phyloP scores from a whole-genome alignment of 768 basidiomycete species.

The Amanita subjunquillea region DNA sequence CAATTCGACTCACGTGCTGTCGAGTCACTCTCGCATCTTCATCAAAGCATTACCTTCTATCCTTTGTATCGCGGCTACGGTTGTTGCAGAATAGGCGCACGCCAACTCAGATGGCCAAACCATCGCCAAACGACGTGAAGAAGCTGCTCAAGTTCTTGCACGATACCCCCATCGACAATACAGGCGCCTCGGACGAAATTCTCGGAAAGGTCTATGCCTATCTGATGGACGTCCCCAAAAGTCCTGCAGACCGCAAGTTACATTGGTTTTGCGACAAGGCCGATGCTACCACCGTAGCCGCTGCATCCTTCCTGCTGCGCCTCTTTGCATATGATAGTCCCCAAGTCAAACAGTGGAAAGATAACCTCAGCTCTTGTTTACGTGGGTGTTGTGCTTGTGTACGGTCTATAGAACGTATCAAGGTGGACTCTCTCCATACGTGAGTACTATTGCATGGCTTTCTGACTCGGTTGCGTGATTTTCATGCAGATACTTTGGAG shows the following conservation, averaged over 20 bases:
- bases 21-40: neutral
- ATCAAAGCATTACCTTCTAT: neutral
- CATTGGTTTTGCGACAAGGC: slow-evolving; percentile 83
- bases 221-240: slow-evolving; percentile 36
- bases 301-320: slow-evolving; percentile 75
- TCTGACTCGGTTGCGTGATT: slow-evolving; percentile 3
- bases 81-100: neutral
- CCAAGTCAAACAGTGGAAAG: slow-evolving; percentile 55
- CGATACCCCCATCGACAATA: slow-evolving; percentile 46
- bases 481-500: slow-evolving; percentile 58
- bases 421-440: slow-evolving; percentile 58
- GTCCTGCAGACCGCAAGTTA: slow-evolving; percentile 23
- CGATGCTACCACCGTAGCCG: slow-evolving; percentile 41
- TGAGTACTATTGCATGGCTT: slow-evolving; percentile 31
- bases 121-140: slow-evolving; percentile 24
- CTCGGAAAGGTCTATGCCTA: slow-evolving; percentile 42
- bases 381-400: slow-evolving; percentile 63
- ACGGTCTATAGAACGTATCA: slow-evolving; percentile 51
- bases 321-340: slow-evolving; percentile 67
- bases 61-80: neutral
- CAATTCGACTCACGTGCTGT: neutral
- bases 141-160: slow-evolving; percentile 44
- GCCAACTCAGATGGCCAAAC: neutral
- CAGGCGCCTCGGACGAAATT: slow-evolving; percentile 34
- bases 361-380: slow-evolving; percentile 43